These are phyloP conservation scores for Uronychia setigera DNA, from an alignment of 73 alveolate species.

Conservation along the genomic window DNA sequence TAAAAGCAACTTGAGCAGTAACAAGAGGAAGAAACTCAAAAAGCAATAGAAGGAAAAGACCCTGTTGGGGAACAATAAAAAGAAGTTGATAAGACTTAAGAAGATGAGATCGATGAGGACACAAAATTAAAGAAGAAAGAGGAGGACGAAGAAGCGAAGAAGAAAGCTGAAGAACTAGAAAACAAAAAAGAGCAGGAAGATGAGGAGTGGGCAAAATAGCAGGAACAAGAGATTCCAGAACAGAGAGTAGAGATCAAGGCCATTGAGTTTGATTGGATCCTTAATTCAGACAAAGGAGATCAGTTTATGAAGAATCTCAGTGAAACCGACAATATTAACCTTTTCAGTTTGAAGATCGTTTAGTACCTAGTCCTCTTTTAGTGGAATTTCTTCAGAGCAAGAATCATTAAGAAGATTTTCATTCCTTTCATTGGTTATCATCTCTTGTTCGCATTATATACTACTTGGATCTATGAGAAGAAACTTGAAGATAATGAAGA, in stretches of 20 bases:
- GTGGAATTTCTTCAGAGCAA: conserved; percentile 1
- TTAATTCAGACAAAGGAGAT: background rate
- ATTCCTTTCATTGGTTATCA: background rate
- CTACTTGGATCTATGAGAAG: background rate
- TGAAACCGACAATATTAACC: conserved; percentile 7
- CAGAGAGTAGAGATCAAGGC: conserved; percentile 11
- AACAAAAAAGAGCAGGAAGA: background rate
- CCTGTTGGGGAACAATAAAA: background rate
- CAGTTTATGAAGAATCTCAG: background rate
- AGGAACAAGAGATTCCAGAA: background rate
- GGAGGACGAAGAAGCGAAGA: background rate
- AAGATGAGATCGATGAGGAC: background rate
- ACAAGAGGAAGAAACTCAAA: too few species aligned
- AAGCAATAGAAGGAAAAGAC: too few species aligned
- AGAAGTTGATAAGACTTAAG: background rate
- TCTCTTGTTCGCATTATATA: background rate
- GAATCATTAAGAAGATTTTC: background rate
- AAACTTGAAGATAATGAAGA: conserved; percentile 4
- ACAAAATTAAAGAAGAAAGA: background rate
- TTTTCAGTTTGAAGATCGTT: background rate
- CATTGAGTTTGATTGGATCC: conserved; percentile 23
- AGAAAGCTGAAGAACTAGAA: background rate
- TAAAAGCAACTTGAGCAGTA: background rate
- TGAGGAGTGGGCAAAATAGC: conserved; percentile 9
- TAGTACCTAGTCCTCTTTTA: background rate